Conservation (phyloP, 257 asterid species). For the Solanum etuberosum region DNA sequence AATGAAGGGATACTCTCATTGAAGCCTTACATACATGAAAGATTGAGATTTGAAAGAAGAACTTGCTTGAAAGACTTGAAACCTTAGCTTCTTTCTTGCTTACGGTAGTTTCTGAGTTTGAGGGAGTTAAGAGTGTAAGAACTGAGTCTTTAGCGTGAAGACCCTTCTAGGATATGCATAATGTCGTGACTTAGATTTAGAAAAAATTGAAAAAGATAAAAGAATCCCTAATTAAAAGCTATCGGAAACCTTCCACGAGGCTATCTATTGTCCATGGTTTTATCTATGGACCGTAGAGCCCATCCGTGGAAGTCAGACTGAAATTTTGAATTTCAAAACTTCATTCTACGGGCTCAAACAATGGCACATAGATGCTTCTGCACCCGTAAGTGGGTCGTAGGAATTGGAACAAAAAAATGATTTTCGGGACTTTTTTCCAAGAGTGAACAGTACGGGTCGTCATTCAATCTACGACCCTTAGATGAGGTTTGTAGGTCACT, state of each 20-base stretch:
- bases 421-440: neutral
- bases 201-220: neutral
- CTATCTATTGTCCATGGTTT: neutral
- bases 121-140: neutral
- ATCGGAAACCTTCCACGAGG: neutral
- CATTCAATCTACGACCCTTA: neutral
- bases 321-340: neutral
- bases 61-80: neutral
- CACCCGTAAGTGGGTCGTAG: neutral
- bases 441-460: neutral
- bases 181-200: neutral
- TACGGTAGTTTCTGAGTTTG: neutral
- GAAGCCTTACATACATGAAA: neutral
- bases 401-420: too few relatives aligned
- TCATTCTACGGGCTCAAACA: neutral
- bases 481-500: neutral
- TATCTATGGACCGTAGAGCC: neutral
- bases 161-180: neutral
- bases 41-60: neutral
- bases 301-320: neutral
- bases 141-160: neutral
- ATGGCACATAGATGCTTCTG: neutral
- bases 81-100: neutral
- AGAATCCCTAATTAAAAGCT: neutral
- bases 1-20: neutral